Evolutionary conservation across 495 filamentous ascomycete genomes (phyloP), one percentile per base, ranked within the genome.

Genomic region (Staphylotrichum longicolle): DNA sequence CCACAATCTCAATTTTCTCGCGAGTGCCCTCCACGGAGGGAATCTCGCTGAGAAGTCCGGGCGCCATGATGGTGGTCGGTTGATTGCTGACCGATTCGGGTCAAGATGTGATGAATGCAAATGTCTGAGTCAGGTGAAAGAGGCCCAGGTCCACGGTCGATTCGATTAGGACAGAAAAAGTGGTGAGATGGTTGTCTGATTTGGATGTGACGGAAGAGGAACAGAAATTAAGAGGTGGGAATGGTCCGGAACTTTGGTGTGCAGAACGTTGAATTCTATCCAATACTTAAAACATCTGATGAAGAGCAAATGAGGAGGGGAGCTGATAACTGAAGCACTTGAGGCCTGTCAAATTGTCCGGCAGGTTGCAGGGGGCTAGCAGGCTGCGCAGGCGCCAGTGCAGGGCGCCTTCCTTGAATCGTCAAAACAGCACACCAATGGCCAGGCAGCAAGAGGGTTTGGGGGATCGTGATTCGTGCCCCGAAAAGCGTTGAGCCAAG

Each of bases 31-130:
- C 37, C 34, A 30, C 57, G 14, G 32, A 10, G n/a, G 47, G n/a
- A 20, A 12, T 7, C 12, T 59, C 57, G 47, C 47, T n/a, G 27
- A 59, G 47, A 15, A 51, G 32, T 11, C 57, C 57, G 14, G 57
- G 57, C 27, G 47, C 57, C 57, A 59, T 59, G 57, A n/a, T 47
- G 41, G 12, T 5, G 7, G 9, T 53, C 35, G 33, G 42, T 1
- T n/a, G 3, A 5, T n/a, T 32, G 55, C 45, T 58, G 55, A 49
- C 45, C 55, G 15, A 15, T 27, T 3, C 7, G 34, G 50, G 50
- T 35, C 48, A 35, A 10, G 10, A 39, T 27, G 20, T 27, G 20
- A 27, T 27, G 20, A 27, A 27, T 27, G 32, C 9, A 33, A 14
- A 50, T 33, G 32, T 50, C 1, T 33, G 5, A 34, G 27, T 49